phyloP scores from a whole-genome alignment of 2,329 filamentous ascomycete genomes.

The Calonectria pseudoturangicola region DNA sequence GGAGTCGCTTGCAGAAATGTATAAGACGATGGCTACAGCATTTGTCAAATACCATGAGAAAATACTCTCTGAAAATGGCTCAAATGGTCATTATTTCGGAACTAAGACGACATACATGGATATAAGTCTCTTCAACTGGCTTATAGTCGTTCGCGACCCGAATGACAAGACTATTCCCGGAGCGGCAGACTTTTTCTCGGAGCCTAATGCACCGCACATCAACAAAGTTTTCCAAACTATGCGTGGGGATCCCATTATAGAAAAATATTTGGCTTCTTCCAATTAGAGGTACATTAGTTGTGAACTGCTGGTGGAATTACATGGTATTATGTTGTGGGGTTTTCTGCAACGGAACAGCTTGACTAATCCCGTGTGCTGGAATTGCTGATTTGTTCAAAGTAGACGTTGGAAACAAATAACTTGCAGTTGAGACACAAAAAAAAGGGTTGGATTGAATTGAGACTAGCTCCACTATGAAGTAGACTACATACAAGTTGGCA shows the following conservation, averaged over 20 bases:
- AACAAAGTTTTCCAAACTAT: conserved; percentile 13
- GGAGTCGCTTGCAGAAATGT: conserved; percentile 7
- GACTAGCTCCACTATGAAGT: background rate
- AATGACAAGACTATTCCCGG: conserved; percentile 1
- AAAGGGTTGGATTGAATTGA: background rate
- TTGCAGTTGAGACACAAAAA: background rate
- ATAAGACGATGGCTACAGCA: background rate
- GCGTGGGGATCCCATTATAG: background rate
- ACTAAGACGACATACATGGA: background rate
- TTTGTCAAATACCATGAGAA: conserved; percentile 9
- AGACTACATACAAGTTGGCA: background rate
- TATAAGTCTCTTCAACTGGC: conserved; percentile 7
- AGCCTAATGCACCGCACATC: background rate
- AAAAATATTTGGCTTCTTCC: background rate
- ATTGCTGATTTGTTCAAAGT: too few species aligned
- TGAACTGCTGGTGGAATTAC: background rate
- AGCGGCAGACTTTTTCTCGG: background rate
- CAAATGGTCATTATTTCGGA: conserved; percentile 12
- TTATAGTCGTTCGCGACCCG: background rate
- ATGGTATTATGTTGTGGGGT: background rate
- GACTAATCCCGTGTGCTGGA: too few species aligned
- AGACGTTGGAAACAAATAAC: background rate
- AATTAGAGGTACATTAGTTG: background rate
- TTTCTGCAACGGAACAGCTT: too few species aligned
- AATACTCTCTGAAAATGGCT: background rate